phyloP scores from a whole-genome alignment of 306 rosid genomes.

The Argentina anserina region DNA sequence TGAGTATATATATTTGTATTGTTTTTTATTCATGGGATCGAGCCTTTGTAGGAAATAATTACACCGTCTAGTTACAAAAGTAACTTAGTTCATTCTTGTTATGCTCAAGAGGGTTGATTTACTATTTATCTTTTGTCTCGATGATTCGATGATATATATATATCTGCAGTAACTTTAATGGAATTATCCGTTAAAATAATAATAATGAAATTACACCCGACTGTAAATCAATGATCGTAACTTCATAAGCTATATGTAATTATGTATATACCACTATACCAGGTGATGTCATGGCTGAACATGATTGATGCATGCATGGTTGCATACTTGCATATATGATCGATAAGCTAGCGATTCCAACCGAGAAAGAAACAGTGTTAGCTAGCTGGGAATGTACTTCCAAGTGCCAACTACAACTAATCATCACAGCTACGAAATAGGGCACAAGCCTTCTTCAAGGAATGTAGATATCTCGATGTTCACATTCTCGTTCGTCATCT shows the following conservation, averaged over 20 bases:
- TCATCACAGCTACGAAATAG: not conserved
- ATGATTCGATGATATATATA: not conserved
- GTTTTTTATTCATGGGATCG: not conserved
- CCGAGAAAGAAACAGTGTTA: not conserved
- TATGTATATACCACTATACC: no score
- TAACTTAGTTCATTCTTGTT: not conserved
- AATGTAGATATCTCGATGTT: not conserved
- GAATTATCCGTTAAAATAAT: no score
- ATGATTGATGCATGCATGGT: constrained; percentile 2
- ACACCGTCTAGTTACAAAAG: not conserved
- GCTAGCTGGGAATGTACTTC: not conserved
- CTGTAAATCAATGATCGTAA: not conserved
- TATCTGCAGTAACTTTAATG: not conserved
- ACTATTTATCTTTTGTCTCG: not conserved
- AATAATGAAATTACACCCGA: no score
- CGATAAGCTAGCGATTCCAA: not conserved
- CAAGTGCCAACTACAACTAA: not conserved
- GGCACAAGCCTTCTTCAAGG: not conserved
- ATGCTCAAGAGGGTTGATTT: not conserved
- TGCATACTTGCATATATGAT: not conserved
- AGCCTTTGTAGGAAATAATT: not conserved
- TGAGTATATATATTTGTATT: not conserved
- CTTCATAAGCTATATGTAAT: no score
- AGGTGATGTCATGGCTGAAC: not conserved
- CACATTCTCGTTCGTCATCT: not conserved